phyloP scores from a whole-genome alignment of 139 green algal species.

The Closterium sp. region DNA sequence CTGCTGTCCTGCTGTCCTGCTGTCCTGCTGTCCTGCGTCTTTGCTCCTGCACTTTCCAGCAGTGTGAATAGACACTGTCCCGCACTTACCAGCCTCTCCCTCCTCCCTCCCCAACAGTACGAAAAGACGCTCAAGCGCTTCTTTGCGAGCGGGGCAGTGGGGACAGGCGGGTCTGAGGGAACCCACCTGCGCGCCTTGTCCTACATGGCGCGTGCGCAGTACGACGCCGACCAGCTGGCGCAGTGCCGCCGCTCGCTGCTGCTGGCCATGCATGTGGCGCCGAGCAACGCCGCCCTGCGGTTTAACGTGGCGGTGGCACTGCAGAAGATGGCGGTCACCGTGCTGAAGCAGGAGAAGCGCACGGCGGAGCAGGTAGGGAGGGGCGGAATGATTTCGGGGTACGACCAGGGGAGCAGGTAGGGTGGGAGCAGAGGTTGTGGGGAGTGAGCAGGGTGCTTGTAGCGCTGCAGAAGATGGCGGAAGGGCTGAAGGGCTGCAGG shows the following conservation, averaged over 20 bases:
- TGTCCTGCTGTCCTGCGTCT: too few species aligned
- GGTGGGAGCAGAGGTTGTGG: too few species aligned
- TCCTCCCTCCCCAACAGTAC: slow-evolving; percentile 55
- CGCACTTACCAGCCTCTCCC: not conserved
- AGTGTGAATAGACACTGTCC: not conserved
- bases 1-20: too few species aligned
- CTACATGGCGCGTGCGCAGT: slow-evolving; percentile 70
- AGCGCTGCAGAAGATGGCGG: too few species aligned
- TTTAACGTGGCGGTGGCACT: slow-evolving; percentile 16
- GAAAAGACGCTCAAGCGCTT: slow-evolving; percentile 62
- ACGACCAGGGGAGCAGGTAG: too few species aligned
- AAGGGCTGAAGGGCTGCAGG: too few species aligned
- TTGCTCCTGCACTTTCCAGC: not conserved
- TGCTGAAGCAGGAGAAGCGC: too few species aligned
- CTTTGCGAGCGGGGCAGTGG: slow-evolving; percentile 8
- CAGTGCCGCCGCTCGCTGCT: slow-evolving; percentile 4
- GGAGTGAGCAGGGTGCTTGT: too few species aligned
- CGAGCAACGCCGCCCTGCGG: slow-evolving; percentile 59
- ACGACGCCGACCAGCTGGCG: slow-evolving; percentile 62
- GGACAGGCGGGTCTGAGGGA: slow-evolving; percentile 25
- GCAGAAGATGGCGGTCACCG: not conserved
- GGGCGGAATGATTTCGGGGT: too few species aligned
- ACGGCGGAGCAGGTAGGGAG: too few species aligned
- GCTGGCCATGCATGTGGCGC: slow-evolving; percentile 29
- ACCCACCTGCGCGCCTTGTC: slow-evolving; percentile 55